Base-by-base conservation (phyloP, 805 yeast species). In the Metschnikowia dekortorum region DNA sequence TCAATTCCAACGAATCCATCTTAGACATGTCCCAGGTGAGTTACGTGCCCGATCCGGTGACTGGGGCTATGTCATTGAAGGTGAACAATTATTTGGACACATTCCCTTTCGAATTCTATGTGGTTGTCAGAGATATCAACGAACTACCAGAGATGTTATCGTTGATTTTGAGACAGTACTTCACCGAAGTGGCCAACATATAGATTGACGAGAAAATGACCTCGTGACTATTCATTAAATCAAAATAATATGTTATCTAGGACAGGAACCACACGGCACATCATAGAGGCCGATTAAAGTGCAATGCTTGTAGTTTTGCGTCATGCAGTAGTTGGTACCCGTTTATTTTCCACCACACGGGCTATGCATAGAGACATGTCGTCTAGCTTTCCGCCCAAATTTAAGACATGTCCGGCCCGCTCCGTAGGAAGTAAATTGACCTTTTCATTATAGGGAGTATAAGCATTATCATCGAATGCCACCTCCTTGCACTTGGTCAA, bases 51-150 rank as follows among this genome's bases (percentile, higher is more conserved):
- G 92, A 85, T 63, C 58, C 67, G 9, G 74, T 69, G 11, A 71
- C 74, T 46, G 97, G 97, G 2, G 79, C 78, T 50, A 77, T 82
- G 82, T 79, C 80, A 41, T 72, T 95, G 55, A 78, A 85, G 63
- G 94, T 94, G 52, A 84, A 82, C 52, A 87, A 84, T 59, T 94
- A 94, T 62, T 78, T 94, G 66, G 97, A 92, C 60, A 80, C 87
- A 30, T 94, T 94, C 84, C 98, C 99, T 59, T 94, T 94, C 69
- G 98, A 94, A 64, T 94, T 87, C 65, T 94, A 92, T 64, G 97
- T 92, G 52, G 92, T 95, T 57, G 97, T 94, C 28, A 84, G 87
- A 59, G 83, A 92, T 62, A 87, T 95, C 57, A 78, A 78, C 44
- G 98, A 92, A 69, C 76, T 94, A 36, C 99, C 99, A 13, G 88